phyloP scores from a whole-genome alignment of 2,329 filamentous ascomycete genomes.

The Pseudocercospora cruenta region DNA sequence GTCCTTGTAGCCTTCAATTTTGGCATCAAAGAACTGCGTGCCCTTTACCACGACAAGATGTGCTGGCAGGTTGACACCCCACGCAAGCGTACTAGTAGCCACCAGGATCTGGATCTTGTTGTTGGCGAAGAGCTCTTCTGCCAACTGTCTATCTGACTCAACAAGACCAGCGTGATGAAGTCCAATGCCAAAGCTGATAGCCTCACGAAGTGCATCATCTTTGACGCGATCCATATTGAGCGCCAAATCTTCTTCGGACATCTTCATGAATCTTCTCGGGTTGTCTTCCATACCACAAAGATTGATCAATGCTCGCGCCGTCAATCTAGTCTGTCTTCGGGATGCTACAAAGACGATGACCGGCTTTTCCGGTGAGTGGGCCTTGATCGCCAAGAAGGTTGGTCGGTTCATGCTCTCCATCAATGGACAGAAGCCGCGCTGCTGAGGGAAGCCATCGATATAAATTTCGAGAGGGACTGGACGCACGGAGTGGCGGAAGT shows the following conservation, averaged over 20 bases:
- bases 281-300: slow-evolving; percentile 99
- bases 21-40: slow-evolving; percentile 97
- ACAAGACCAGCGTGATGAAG: slow-evolving; percentile 96
- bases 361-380: slow-evolving; percentile 92
- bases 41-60: slow-evolving; percentile 98
- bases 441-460: slow-evolving; percentile 95
- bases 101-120: slow-evolving; percentile 98
- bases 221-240: slow-evolving; percentile 87
- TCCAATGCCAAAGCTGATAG: slow-evolving; percentile 96
- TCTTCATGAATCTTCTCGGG: slow-evolving; percentile 85
- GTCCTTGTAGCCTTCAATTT: slow-evolving; percentile 95
- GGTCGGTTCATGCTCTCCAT: slow-evolving; percentile 99
- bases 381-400: slow-evolving; percentile 94
- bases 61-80: slow-evolving; percentile 96
- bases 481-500: slow-evolving; percentile 94
- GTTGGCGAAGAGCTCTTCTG: slow-evolving; percentile 93
- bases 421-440: slow-evolving; percentile 90
- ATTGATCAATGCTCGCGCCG: slow-evolving; percentile 94
- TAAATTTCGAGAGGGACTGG: slow-evolving; percentile 95
- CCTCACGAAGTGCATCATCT: slow-evolving; percentile 87
- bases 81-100: slow-evolving; percentile 92
- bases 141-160: slow-evolving; percentile 86
- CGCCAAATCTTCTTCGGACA: slow-evolving; percentile 92
- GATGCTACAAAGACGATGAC: slow-evolving; percentile 99
- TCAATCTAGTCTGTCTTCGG: slow-evolving; percentile 88